These are phyloP conservation scores for Fusarium metavorans DNA, from an alignment of 2,329 filamentous ascomycete genomes.

Conservation along the genomic window DNA sequence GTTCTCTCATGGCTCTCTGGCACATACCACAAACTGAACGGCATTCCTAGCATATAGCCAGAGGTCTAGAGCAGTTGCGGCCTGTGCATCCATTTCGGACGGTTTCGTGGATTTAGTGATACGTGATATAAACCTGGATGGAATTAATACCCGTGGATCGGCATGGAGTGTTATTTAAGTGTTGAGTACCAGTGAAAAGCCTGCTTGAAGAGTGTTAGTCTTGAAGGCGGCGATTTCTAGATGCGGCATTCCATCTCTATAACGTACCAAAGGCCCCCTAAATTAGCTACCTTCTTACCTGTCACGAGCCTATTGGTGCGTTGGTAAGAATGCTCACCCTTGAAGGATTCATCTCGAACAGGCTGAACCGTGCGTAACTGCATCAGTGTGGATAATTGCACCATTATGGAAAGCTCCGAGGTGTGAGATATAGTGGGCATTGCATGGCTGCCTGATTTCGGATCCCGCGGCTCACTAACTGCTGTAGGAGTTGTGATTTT, in stretches of 20 bases:
- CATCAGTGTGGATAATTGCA: not conserved
- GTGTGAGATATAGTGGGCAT: not conserved
- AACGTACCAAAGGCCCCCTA: not conserved
- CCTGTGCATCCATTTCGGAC: not conserved
- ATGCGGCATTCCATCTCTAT: not conserved
- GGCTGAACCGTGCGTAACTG: not conserved
- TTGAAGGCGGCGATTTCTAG: not conserved
- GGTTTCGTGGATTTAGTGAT: not conserved
- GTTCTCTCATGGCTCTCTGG: not conserved
- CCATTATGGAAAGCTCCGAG: not conserved
- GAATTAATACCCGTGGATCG: not conserved
- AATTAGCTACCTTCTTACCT: not conserved
- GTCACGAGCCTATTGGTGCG: not conserved
- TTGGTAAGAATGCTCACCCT: not conserved
- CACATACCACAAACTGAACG: not conserved
- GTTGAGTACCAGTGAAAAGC: not conserved
- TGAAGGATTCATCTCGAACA: not conserved
- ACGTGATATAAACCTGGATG: not conserved
- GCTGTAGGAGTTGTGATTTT: too few species aligned
- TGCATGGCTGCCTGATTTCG: not conserved
- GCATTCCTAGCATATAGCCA: not conserved
- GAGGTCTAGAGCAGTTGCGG: not conserved
- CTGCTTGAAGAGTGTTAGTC: not conserved
- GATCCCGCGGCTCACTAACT: too few species aligned
- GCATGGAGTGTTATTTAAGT: not conserved